These are phyloP conservation scores for Phlyctochytrium arcticum DNA, from an alignment of 192 early-diverging fungal species.

Conservation along the genomic window DNA sequence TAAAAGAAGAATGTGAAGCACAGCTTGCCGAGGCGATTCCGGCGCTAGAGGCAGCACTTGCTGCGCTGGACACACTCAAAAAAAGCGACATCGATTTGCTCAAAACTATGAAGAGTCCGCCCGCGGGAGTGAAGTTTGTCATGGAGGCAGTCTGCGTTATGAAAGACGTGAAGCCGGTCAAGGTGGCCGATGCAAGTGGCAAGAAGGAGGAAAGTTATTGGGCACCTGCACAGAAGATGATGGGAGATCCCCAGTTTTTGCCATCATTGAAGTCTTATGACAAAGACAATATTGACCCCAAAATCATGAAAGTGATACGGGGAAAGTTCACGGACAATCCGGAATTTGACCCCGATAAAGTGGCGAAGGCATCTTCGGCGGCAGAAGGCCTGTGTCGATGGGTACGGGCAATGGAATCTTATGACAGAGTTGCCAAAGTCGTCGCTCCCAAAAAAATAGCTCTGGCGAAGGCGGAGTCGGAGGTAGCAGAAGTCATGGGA, in stretches of 20 bases:
- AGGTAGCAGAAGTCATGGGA: slow-evolving; percentile 50
- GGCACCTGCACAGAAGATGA: slow-evolving; percentile 46
- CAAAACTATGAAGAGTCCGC: slow-evolving; percentile 61
- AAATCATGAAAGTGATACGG: slow-evolving; percentile 58
- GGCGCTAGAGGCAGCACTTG: slow-evolving; percentile 50
- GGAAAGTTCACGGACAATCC: slow-evolving; percentile 57
- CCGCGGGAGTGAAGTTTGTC: slow-evolving; percentile 55
- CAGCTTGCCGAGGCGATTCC: slow-evolving; percentile 60
- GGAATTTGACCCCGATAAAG: slow-evolving; percentile 61
- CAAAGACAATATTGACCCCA: slow-evolving; percentile 53
- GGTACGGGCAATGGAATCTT: slow-evolving; percentile 58
- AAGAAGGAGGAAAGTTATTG: slow-evolving; percentile 62
- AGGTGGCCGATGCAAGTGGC: slow-evolving; percentile 55
- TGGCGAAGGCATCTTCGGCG: slow-evolving; percentile 56
- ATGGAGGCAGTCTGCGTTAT: slow-evolving; percentile 63
- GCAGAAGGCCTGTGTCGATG: slow-evolving; percentile 58
- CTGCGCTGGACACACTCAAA: slow-evolving; percentile 55
- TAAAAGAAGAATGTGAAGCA: slow-evolving; percentile 59
- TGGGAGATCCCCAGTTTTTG: slow-evolving; percentile 53
- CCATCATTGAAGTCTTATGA: slow-evolving; percentile 52
- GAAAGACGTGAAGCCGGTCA: slow-evolving; percentile 62
- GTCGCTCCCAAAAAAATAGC: slow-evolving; percentile 56
- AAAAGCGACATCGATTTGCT: slow-evolving; percentile 56
- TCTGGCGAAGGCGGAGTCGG: slow-evolving; percentile 50
- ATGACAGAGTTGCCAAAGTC: slow-evolving; percentile 58